Evolutionary conservation across 345 rosid genomes (phyloP), one percentile per base, ranked within the genome.

Genomic region (Pugionium dolabratum): DNA sequence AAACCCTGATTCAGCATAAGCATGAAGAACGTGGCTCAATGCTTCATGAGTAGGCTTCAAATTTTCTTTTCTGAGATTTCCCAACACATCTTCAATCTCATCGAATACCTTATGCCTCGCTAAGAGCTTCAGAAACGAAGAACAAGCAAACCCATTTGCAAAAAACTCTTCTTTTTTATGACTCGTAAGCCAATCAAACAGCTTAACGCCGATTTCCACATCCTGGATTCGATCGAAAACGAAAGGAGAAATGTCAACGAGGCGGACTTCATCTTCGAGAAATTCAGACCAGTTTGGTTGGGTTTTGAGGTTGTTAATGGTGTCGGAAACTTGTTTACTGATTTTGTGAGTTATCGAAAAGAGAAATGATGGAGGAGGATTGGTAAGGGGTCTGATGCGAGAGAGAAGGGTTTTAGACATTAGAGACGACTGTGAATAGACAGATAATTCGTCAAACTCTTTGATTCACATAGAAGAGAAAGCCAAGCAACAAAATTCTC

Each of bases 351-450:
- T 59, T 2, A 52, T 51, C 31, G 75, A 73, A 60, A 74, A 49
- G 5, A 69, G 72, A 30, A 86, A 79, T 71, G 63, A 46, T 45
- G 30, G 50, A 70, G 42, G 65, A 49, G 74, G 67, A 64, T 32
- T 70, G 51, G 64, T 71, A n/a, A 67, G 72, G 43, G 92, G 96
- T 75, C 79, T 85, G 64, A 91, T 83, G 50, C 79, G 83, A 67
- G 98, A 83, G 63, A 88, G 83, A 53, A 91, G 79, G 64, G 77
- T 68, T 75, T 81, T 91, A 68, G 98, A 89, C 98, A 89, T 89
- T 47, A 34, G 64, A 3, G 18, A 56, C 31, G 35, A 32, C 32
- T 45, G 57, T 3, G 44, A 39, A 11, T 25, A 57, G 29, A 69
- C 10, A 30, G 52, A 0, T 47, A 8, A 27, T 57, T 41, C 18